phyloP scores from a whole-genome alignment of 495 filamentous ascomycete species.

The Aspergillus nanangensis region DNA sequence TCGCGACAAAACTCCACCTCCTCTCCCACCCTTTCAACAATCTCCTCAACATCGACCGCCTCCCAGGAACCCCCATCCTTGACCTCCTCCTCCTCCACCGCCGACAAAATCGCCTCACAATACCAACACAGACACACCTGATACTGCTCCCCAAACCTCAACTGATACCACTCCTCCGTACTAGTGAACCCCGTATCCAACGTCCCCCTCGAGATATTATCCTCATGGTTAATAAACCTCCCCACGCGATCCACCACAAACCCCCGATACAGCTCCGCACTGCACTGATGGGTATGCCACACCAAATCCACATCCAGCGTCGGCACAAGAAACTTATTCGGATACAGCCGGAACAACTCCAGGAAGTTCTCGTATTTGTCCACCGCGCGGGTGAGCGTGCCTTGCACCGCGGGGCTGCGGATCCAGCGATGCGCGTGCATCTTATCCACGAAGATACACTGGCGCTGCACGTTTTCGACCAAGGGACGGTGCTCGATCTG shows the following conservation, averaged over 20 bases:
- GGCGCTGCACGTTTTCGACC: slow-evolving; percentile 4
- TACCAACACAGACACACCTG: slow-evolving; percentile 7
- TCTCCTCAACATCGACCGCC: no score
- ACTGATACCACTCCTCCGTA: slow-evolving; percentile 9
- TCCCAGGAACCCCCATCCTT: background rate
- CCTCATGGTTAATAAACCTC: slow-evolving; percentile 19
- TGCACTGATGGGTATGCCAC: slow-evolving; percentile 47
- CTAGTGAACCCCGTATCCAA: slow-evolving; percentile 7
- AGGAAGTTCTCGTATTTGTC: slow-evolving; percentile 27
- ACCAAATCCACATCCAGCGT: slow-evolving; percentile 22
- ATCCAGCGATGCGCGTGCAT: slow-evolving; percentile 26
- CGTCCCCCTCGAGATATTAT: background rate
- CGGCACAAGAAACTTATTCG: slow-evolving; percentile 15
- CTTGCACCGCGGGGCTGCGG: slow-evolving; percentile 22
- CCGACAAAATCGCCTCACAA: slow-evolving; percentile 6
- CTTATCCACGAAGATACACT: slow-evolving; percentile 20
- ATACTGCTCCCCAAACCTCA: slow-evolving; percentile 12
- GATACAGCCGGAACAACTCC: slow-evolving; percentile 15
- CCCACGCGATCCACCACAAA: slow-evolving; percentile 6
- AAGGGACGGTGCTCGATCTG: slow-evolving; percentile 1
- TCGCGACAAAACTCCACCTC: no score
- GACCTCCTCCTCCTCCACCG: background rate
- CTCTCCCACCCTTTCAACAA: no score
- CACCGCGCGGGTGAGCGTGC: slow-evolving; percentile 15
- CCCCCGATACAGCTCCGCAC: slow-evolving; percentile 8